Percentiles rank a stretch among this genome's conserved stretches.
These are phyloP conservation scores for Aegilops tauschii DNA, from an alignment of 176 grass and related monocot genomes.

Conservation along the genomic window DNA sequence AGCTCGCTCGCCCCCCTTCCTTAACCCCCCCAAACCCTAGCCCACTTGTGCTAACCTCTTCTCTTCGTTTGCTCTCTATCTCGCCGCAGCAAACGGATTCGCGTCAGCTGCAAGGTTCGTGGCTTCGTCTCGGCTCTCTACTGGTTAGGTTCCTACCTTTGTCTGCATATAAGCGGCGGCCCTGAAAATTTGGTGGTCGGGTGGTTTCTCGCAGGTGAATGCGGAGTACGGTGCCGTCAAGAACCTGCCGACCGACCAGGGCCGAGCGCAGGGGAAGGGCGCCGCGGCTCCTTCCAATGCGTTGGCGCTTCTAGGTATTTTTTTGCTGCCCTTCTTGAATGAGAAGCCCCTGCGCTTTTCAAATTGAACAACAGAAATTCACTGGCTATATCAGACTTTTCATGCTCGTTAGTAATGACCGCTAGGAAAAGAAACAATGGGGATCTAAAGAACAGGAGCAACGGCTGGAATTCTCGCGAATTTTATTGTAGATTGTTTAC, in stretches of 20 bases:
- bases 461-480: not conserved
- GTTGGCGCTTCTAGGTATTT: constrained; percentile 62
- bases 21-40: constrained; percentile 29
- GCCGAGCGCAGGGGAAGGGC: constrained; percentile 40
- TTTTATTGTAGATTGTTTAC: not conserved
- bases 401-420: not conserved
- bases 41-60: not conserved
- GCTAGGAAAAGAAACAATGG: not conserved
- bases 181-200: not conserved
- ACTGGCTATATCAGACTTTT: not conserved
- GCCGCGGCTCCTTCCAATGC: constrained; percentile 22
- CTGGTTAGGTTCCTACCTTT: not conserved
- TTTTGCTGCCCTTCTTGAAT: not conserved
- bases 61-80: not conserved
- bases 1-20: not conserved
- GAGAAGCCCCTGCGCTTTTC: not conserved
- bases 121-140: not conserved
- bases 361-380: not conserved
- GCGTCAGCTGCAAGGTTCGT: constrained; percentile 71
- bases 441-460: not conserved
- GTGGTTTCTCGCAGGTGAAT: constrained; percentile 42
- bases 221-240: constrained; percentile 73
- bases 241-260: constrained; percentile 52
- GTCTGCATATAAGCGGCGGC: not conserved
- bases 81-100: constrained; percentile 64